Base-by-base conservation (phyloP, 192 early-diverging fungal genomes). In the Gamsiella multidivaricata region DNA sequence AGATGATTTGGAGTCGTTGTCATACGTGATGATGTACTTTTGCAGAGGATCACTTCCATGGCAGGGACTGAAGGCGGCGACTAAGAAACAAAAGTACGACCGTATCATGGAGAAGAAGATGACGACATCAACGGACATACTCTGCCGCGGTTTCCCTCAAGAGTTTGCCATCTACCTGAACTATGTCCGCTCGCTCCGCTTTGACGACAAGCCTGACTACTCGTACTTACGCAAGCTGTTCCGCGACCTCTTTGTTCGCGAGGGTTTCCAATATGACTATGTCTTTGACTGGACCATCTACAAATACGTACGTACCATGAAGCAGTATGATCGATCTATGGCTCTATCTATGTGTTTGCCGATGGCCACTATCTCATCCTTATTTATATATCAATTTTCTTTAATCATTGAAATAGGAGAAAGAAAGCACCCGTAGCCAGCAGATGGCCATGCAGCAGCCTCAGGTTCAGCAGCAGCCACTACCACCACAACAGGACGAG, bases 51-150 rank as follows among this genome's bases (percentile, higher is more conserved):
- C 89, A 61, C 85, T 96, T 42, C 94, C 95, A 72, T 96, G 95
- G 95, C 95, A 96, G 81, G 95, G 95, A 9, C 81, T 95, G 45
- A 94, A 94, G 76, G 94, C 93, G 11, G 91, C 89, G 7, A 95
- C 91, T 55, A 95, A 95, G 81, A 93, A 93, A 81, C 93, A 94
- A 89, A 95, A 95, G 82, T 95, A 96, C 80, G 95, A 96, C 81
- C 91, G 94, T 65, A 96, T 96, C 65, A 94, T 94, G 93, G 93
- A 94, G 61, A 93, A 92, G 83, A 96, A 96, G 85, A 93, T 94
- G 88, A 91, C 88, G 25, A 95, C 94, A 18, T 87, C 89, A 20
- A 91, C 93, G 12, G 95, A 94, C 65, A 82, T 89, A 61, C 85
- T 96, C 11, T 95, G 94, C 82, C 89, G 91, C 34, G 90, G 91